These are phyloP conservation scores for Clausena lansium DNA, from an alignment of 345 rosid genomes.

Conservation along the genomic window DNA sequence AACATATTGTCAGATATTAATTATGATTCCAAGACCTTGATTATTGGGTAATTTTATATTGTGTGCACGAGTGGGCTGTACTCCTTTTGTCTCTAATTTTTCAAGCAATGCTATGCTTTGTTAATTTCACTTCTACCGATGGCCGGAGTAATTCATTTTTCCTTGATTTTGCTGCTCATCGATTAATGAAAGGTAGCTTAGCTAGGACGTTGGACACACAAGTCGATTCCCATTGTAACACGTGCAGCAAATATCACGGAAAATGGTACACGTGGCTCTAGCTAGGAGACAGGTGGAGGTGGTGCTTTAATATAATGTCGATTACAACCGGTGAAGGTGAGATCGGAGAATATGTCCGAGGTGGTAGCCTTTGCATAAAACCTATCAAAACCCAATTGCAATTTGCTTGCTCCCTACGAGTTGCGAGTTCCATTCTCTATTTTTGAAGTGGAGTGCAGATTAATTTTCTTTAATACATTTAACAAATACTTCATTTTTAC, in stretches of 20 bases:
- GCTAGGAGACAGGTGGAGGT: conserved; percentile 1
- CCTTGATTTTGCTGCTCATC: too few species aligned
- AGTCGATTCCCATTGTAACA: background rate
- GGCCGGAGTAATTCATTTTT: background rate
- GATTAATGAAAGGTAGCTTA: too few species aligned
- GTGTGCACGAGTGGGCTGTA: conserved; percentile 59
- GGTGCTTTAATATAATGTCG: background rate
- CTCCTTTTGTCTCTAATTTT: conserved; percentile 20
- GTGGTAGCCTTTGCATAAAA: too few species aligned
- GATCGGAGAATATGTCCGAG: background rate
- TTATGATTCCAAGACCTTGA: conserved; percentile 15
- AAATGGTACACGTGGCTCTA: background rate
- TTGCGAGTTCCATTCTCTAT: too few species aligned
- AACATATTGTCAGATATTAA: too few species aligned
- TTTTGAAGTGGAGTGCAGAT: too few species aligned
- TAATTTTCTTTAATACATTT: too few species aligned
- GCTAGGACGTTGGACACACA: too few species aligned
- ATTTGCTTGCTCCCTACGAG: too few species aligned
- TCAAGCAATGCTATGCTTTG: background rate
- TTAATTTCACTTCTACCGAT: background rate
- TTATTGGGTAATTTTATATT: conserved; percentile 8
- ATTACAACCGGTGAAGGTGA: background rate
- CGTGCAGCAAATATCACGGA: background rate
- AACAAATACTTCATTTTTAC: too few species aligned
- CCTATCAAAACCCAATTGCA: too few species aligned